phyloP scores from a whole-genome alignment of 148 eudicot species.

The Arbutus unedo region DNA sequence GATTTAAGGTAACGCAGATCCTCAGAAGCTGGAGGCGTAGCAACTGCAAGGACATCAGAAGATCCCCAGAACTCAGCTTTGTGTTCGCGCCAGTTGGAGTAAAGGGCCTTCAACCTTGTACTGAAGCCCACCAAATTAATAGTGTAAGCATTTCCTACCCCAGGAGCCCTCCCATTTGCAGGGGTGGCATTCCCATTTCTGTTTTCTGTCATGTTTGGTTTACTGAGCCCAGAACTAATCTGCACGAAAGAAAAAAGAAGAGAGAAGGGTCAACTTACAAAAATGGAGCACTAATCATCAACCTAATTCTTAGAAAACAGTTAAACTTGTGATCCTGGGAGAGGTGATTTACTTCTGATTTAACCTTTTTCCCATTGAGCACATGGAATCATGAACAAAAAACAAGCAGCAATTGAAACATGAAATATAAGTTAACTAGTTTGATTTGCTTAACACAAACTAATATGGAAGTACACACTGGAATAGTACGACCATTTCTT shows the following conservation, averaged over 20 bases:
- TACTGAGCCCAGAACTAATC: neutral
- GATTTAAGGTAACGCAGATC: conserved; percentile 84
- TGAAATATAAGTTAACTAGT: neutral
- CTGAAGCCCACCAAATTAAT: conserved; percentile 52
- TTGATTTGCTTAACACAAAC: neutral
- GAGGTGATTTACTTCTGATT: neutral
- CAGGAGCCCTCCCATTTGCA: conserved; percentile 23
- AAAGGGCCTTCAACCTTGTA: conserved; percentile 50
- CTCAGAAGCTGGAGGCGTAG: conserved; percentile 78
- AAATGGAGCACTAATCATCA: neutral
- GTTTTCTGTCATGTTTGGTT: conserved; percentile 32
- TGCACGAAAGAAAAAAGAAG: conserved; percentile 7
- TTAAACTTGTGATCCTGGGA: neutral
- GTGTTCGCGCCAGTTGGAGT: conserved; percentile 57
- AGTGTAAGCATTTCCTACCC: conserved; percentile 33
- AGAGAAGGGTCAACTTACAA: neutral
- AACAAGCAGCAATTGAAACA: neutral
- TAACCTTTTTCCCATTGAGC: neutral
- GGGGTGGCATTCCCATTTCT: conserved; percentile 34
- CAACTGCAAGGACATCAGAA: conserved; percentile 56
- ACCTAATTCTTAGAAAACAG: neutral
- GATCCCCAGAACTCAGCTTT: conserved; percentile 61
- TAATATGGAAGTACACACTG: neutral
- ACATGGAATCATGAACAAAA: neutral
- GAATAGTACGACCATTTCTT: neutral